Conservation (phyloP, 2,329 filamentous ascomycete species). For the Penicillium paneum region DNA sequence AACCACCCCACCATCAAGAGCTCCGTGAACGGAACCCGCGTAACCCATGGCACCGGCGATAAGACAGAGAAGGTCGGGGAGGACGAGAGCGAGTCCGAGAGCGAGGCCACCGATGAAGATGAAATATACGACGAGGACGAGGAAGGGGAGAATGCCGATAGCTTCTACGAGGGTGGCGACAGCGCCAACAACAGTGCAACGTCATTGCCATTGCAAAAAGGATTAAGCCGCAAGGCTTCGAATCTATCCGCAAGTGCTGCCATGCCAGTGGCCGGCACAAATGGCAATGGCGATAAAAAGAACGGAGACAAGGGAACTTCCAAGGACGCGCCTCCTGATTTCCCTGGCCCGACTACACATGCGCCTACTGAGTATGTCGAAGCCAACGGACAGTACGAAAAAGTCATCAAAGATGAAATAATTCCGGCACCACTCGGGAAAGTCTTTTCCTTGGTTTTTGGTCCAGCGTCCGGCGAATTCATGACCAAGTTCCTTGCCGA, state of each 20-base stretch:
- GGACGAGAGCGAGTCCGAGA: slow-evolving; percentile 66
- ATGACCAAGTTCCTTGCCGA: slow-evolving; percentile 82
- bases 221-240: slow-evolving; percentile 69
- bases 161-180: slow-evolving; percentile 55
- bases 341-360: slow-evolving; percentile 80
- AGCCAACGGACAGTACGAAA: slow-evolving; percentile 74
- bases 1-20: slow-evolving; percentile 89
- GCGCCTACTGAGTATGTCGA: slow-evolving; percentile 83
- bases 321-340: slow-evolving; percentile 55
- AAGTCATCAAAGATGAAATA: slow-evolving; percentile 76
- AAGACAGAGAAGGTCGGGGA: slow-evolving; percentile 78
- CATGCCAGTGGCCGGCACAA: slow-evolving; percentile 38
- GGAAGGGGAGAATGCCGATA: slow-evolving; percentile 56
- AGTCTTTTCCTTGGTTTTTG: slow-evolving; percentile 85
- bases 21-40: slow-evolving; percentile 79
- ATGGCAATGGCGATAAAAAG: slow-evolving; percentile 38
- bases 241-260: slow-evolving; percentile 39
- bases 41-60: slow-evolving; percentile 78
- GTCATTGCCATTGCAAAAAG: slow-evolving; percentile 45
- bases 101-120: slow-evolving; percentile 73
- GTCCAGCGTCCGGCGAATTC: slow-evolving; percentile 71
- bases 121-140: slow-evolving; percentile 55
- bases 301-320: slow-evolving; percentile 48
- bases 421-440: slow-evolving; percentile 87
- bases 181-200: slow-evolving; percentile 55